Evolutionary conservation across 495 filamentous ascomycete species (phyloP).

Genomic region (Tuber microsphaerosporum): DNA sequence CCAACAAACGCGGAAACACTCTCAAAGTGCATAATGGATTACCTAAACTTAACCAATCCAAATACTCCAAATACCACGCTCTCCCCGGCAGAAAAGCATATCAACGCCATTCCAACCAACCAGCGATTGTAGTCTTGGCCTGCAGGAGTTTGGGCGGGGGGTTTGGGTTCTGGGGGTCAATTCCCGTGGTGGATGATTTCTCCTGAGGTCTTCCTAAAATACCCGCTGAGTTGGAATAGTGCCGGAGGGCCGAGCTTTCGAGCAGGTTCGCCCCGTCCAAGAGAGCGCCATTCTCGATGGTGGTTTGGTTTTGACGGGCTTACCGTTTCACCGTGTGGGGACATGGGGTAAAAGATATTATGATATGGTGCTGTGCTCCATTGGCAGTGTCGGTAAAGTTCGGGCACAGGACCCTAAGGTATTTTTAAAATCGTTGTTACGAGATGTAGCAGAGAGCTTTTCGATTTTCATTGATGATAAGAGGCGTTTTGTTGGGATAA

Average conservation of each 20-base stretch:
- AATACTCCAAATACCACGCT: background rate
- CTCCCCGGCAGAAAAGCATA: background rate
- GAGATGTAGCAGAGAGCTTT: background rate
- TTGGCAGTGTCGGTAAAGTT: background rate
- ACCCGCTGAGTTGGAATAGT: background rate
- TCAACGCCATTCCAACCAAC: background rate
- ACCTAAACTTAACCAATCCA: background rate
- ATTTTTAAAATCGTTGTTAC: background rate
- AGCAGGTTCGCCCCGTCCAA: background rate
- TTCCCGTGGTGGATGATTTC: background rate
- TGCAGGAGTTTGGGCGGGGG: background rate
- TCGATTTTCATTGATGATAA: background rate
- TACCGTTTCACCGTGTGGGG: background rate
- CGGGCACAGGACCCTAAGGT: background rate
- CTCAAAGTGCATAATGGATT: too few species aligned
- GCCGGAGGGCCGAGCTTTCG: background rate
- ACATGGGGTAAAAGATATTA: background rate
- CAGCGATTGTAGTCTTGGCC: background rate
- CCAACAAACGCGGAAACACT: background rate
- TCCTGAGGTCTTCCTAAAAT: background rate
- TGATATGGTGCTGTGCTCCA: background rate
- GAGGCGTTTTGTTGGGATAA: background rate
- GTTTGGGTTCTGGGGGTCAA: background rate
- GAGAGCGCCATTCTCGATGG: too few species aligned
- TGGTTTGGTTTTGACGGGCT: background rate